Percentiles rank a stretch among this genome's conserved stretches.
These are phyloP conservation scores for Conticribra guillardii DNA, from an alignment of 108 stramenopile species.

Conservation along the genomic window DNA sequence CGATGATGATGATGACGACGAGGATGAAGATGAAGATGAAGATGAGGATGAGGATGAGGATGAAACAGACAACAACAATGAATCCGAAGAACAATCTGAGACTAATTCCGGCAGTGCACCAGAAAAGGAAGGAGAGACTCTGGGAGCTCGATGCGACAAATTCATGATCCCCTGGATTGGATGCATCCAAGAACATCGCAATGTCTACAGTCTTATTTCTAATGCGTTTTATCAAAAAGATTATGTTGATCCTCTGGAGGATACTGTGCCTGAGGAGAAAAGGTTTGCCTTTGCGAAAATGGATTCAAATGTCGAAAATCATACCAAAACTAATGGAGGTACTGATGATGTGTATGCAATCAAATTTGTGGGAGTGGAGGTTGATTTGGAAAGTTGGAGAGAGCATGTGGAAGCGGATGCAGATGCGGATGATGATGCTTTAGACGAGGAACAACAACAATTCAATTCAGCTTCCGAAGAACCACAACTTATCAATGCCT, in stretches of 20 bases:
- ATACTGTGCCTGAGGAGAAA: constrained; percentile 27
- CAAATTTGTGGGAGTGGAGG: constrained; percentile 34
- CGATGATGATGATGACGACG: constrained; percentile 42
- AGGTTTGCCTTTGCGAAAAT: constrained; percentile 7
- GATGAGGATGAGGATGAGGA: constrained; percentile 33
- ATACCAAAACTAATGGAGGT: too few relatives aligned
- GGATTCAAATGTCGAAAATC: constrained; percentile 9
- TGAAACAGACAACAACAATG: background rate
- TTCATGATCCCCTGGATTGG: constrained; percentile 80
- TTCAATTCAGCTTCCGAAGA: constrained; percentile 30
- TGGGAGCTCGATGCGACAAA: constrained; percentile 62
- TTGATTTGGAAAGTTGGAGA: constrained; percentile 49
- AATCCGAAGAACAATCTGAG: background rate
- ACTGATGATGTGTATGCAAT: constrained; percentile 24
- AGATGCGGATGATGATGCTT: constrained; percentile 14
- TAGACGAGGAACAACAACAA: constrained; percentile 8
- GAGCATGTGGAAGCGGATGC: constrained; percentile 55
- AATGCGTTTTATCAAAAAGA: constrained; percentile 64
- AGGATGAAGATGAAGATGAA: constrained; percentile 45
- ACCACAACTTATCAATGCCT: constrained; percentile 60
- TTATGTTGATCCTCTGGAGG: constrained; percentile 51
- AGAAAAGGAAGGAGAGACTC: constrained; percentile 13
- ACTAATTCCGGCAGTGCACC: too few relatives aligned
- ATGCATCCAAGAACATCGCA: constrained; percentile 69
- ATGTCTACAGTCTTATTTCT: constrained; percentile 67